Base-by-base conservation (phyloP, 805 yeast species). In the Lipomyces japonicus region DNA sequence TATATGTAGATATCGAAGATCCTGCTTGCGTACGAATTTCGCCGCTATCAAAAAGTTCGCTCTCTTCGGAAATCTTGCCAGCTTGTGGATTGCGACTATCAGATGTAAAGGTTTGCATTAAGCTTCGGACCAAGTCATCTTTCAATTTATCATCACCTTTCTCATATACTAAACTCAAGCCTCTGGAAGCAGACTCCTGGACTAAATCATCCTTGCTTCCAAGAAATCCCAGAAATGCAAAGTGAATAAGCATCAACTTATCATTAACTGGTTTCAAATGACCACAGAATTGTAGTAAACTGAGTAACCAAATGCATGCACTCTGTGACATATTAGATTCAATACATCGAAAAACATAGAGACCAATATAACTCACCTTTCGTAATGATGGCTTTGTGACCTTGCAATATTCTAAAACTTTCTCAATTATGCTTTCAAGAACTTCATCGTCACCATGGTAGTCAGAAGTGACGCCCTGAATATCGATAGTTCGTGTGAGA, bases 161-260 rank as follows among this genome's bases (percentile, higher is more conserved):
- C 51, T 90, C 96, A 62, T 86, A 91, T 3, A 89, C 76, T 16
- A 90, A 70, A 56, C 90, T 80, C 45, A 91, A 72, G 2, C 97
- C 98, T 58, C 95, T 75, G 0, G 95, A 81, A 0, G 97, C 96
- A 10, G 93, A 78, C 53, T 91, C 97, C 63, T 91, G 97, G n/a
- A 89, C 73, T 18, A 89, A 67, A 26, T 90, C 96, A 63, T 91
- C 96, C 44, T 82, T 72, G 55, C 85, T 93, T 0, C 86, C 81
- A 48, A 91, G 71, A 62, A 86, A 86, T 52, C 77, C 75, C 85
- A 88, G 80, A 61, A 91, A 90, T 0, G 84, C 70, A 3, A 76
- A 63, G 64, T 91, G 96, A 38, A 89, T 79, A 22, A 76, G 76
- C n/a, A 78, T 69, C 0, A 87, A 72, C 3, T 68, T 69, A 0